Base-by-base conservation (phyloP, 371 early-diverging fungal species). In the Mucor mucedo region DNA sequence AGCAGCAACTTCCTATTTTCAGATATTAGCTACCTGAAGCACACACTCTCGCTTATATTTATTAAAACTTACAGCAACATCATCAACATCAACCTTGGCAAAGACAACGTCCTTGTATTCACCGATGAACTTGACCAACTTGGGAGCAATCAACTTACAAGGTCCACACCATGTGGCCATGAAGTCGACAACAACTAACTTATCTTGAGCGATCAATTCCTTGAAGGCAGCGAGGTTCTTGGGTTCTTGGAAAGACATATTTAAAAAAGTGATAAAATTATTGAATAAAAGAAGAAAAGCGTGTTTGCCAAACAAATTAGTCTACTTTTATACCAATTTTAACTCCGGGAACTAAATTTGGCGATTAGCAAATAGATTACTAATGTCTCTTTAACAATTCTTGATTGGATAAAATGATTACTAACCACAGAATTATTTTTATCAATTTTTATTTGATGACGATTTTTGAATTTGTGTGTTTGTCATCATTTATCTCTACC, bases 141-240 rank as follows among this genome's bases (percentile, higher is more conserved):
- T 82, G 65, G 96, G 97, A 32, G 88, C 73, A 70, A 96, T 93
- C 58, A 91, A 62, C 76, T 89, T 94, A 89, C 98, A 98, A 52
- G 97, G 96, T 50, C 90, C 89, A 68, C 77, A 91, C 91, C 91
- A 90, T 64, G 71, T 73, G 57, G 91, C 91, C 57, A 78, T 70
- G 77, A 84, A 91, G 66, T 90, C 90, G 47, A 91, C 82, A 52
- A 84, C 75, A 66, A 86, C 80, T 28, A 67, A 57, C 62, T 70
- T 68, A 52, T 75, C 62, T 14, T 38, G 39, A 16, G 8, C 27
- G 48, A 79, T 73, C 40, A 80, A 68, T 29, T 67, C 2, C 2
- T 72, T 41, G 73, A 78, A 78, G 54, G 71, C 72, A 3, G 28
- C 63, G 29, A 72, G 69, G 62, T 65, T 60, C 52, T 72, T 72